Base-by-base conservation (phyloP, 176 grass and related monocot genomes). In the Canna indica region DNA sequence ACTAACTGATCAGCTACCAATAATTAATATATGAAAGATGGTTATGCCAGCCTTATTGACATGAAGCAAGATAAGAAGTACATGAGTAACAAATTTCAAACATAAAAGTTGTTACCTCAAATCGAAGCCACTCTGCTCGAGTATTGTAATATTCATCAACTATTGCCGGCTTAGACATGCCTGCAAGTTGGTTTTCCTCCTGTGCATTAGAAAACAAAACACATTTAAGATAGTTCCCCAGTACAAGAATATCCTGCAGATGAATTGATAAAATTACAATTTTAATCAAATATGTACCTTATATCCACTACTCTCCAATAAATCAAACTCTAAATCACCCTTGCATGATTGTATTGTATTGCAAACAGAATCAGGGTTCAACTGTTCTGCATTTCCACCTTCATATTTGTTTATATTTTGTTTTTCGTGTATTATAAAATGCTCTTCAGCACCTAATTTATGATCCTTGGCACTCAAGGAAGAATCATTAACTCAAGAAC, bases 41-140 rank as follows among this genome's bases (percentile, higher is more conserved):
- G n/a, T 46, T 20, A 50, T 20, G 10, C 47, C 15, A 50, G 18
- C 26, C n/a, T 59, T 7, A 29, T 59, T 28, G 26, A 59, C 24
- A 28, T 24, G 17, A 28, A 59, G 56, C 2, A 59, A 29, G 20
- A 28, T 7, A 59, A 3, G 11, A 62, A 5, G 28, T 46, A 12
- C 44, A 46, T 14, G n/a, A 60, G n/a, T 17, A 45, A 26, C 18
- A 71, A 53, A 52, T 52, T 48, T 38, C 34, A 73, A 56, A 59
- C 2, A 60, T n/a, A 10, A 20, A 2, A 59, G 46, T 17, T 26
- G 76, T 73, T 81, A 91, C 93, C 83, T 96, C 93, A 70, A 96
- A 96, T 65, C 88, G 88, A 47, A 96, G 75, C 75, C 76, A 85
- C 41, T 91, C 88, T 76, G 81, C 78, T 84, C 81, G 58, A 71